phyloP scores from a whole-genome alignment of 768 basidiomycete genomes.

The Auricularia sp. region DNA sequence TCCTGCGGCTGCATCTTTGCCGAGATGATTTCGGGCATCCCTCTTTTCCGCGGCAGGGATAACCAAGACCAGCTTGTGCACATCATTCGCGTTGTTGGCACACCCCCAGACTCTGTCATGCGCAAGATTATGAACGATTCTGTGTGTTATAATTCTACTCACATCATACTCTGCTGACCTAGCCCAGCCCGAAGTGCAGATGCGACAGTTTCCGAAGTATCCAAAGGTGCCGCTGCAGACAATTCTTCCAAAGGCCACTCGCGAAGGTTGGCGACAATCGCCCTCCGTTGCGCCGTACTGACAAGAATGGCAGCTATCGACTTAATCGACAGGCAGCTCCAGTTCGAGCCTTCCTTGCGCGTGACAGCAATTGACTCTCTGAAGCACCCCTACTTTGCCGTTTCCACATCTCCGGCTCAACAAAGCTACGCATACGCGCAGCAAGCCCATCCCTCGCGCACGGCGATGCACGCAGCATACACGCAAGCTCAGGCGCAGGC shows the following conservation, averaged over 20 bases:
- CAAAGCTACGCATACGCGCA: neutral
- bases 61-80: conserved; percentile 97
- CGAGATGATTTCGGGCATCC: conserved; percentile 97
- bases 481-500: neutral
- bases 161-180: neutral
- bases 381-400: conserved; percentile 82
- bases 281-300: neutral
- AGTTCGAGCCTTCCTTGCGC: conserved; percentile 90
- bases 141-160: conserved; percentile 35
- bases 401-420: conserved; percentile 24
- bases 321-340: conserved; percentile 85
- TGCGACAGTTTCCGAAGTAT: conserved; percentile 82
- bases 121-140: conserved; percentile 86
- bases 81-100: conserved; percentile 95
- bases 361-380: conserved; percentile 88
- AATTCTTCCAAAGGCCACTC: conserved; percentile 76
- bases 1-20: conserved; percentile 98
- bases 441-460: neutral
- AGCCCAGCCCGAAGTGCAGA: conserved; percentile 64
- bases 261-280: conserved; percentile 46
- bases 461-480: neutral
- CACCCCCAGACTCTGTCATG: conserved; percentile 80
- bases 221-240: conserved; percentile 74
- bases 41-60: conserved; percentile 92
- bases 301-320: conserved; percentile 54